A percentile compares a stretch with the other conserved stretches of the same genome.
phyloP scores from a whole-genome alignment of 1,284 basidiomycete genomes.

The Vanrija pseudolonga region DNA sequence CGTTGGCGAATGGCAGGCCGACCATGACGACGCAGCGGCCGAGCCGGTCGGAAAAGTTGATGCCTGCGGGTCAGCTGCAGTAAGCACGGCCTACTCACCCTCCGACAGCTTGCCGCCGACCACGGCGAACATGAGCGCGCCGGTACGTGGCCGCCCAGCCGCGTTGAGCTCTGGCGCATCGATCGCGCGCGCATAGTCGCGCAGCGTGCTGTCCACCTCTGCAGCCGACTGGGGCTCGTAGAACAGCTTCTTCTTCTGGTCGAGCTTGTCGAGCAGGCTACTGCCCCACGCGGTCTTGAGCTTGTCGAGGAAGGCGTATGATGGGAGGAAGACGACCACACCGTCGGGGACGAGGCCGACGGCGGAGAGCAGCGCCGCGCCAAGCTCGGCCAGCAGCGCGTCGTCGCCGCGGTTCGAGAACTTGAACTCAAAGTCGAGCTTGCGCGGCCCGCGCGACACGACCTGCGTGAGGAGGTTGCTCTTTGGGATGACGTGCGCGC shows the following conservation, averaged over 20 bases:
- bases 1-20: slow-evolving; percentile 90
- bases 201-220: slow-evolving; percentile 72
- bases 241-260: slow-evolving; percentile 79
- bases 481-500: slow-evolving; percentile 85
- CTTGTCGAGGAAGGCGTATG: slow-evolving; percentile 75
- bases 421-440: slow-evolving; percentile 76
- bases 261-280: slow-evolving; percentile 62
- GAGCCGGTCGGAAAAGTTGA: slow-evolving; percentile 89
- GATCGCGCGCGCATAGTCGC: slow-evolving; percentile 68
- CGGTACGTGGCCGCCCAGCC: slow-evolving; percentile 4
- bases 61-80: slow-evolving; percentile 49
- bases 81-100: slow-evolving; percentile 49
- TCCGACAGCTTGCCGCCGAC: slow-evolving; percentile 96
- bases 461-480: slow-evolving; percentile 75
- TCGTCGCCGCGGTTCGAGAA: slow-evolving; percentile 70
- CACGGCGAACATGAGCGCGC: slow-evolving; percentile 67
- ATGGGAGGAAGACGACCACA: slow-evolving; percentile 90
- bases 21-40: slow-evolving; percentile 84
- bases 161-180: slow-evolving; percentile 5
- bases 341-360: slow-evolving; percentile 76
- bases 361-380: slow-evolving; percentile 75
- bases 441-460: slow-evolving; percentile 71
- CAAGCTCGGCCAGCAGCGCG: slow-evolving; percentile 70
- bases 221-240: slow-evolving; percentile 76
- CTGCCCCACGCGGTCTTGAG: slow-evolving; percentile 67